A percentile compares a stretch with the other conserved stretches of the same genome.
Conservation (phyloP, 169 alveolate genomes). For the Babesia sp. region DNA sequence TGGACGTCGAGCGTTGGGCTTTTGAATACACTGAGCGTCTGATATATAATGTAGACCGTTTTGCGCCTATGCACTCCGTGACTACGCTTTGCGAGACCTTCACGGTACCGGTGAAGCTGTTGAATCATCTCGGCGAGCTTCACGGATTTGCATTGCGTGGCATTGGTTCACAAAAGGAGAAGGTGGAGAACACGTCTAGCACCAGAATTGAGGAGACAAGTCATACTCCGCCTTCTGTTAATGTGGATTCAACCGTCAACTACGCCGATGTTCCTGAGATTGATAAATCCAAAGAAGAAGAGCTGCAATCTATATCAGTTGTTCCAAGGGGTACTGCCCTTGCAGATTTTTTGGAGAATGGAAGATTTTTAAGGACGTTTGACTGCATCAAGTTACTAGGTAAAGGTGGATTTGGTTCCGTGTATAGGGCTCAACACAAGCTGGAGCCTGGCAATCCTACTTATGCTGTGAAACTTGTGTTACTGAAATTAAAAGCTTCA, state of each 20-base stretch:
- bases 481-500: slow-evolving; percentile 76
- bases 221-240: background rate
- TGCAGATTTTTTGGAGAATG: slow-evolving; percentile 79
- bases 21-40: slow-evolving; percentile 15
- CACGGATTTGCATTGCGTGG: background rate
- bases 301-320: slow-evolving; percentile 20
- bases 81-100: slow-evolving; percentile 6
- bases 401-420: slow-evolving; percentile 89
- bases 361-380: slow-evolving; percentile 83
- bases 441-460: slow-evolving; percentile 87
- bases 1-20: background rate
- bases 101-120: slow-evolving; percentile 6
- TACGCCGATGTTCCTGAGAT: background rate
- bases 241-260: background rate
- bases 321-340: slow-evolving; percentile 46
- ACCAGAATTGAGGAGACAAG: background rate
- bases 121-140: background rate
- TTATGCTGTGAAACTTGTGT: slow-evolving; percentile 85
- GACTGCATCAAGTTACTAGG: slow-evolving; percentile 82
- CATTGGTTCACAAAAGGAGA: background rate
- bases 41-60: slow-evolving; percentile 18
- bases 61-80: slow-evolving; percentile 14
- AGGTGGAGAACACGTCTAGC: background rate
- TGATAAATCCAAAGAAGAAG: slow-evolving; percentile 8
- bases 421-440: slow-evolving; percentile 83